phyloP scores from a whole-genome alignment of 495 filamentous ascomycete genomes.

The Talaromyces wortmannii region DNA sequence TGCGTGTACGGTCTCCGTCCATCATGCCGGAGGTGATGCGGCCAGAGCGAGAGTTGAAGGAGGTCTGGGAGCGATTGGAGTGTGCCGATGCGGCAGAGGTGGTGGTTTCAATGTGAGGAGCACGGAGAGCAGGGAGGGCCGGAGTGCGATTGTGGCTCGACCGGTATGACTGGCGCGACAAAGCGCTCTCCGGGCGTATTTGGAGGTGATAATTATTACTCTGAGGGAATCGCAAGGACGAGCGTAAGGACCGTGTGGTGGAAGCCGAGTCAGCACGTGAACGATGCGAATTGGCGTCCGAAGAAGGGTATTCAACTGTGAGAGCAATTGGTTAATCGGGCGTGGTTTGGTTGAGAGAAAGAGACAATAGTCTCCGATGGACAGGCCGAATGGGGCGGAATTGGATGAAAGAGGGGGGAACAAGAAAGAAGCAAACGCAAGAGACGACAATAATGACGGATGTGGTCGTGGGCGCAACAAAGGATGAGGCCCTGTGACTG shows the following conservation, averaged over 20 bases:
- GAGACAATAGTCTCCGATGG: too few species aligned
- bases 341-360: not conserved
- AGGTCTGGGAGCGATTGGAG: conserved; percentile 31
- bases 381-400: too few species aligned
- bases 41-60: conserved; percentile 41
- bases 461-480: not conserved
- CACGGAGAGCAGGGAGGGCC: not conserved
- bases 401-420: too few species aligned
- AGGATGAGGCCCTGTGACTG: not conserved
- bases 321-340: not conserved
- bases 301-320: not conserved
- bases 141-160: not conserved
- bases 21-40: conserved; percentile 65
- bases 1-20: conserved; percentile 71
- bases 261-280: conserved; percentile 2
- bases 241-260: conserved; percentile 2
- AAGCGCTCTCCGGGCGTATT: not conserved
- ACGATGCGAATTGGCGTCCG: not conserved
- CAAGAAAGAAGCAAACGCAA: too few species aligned
- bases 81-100: conserved; percentile 8
- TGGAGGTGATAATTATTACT: not conserved
- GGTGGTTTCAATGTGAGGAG: not conserved
- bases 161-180: conserved; percentile 2
- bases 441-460: not conserved
- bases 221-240: not conserved